Conservation (phyloP, 1,284 basidiomycete species). For the Hortiboletus rubellus region DNA sequence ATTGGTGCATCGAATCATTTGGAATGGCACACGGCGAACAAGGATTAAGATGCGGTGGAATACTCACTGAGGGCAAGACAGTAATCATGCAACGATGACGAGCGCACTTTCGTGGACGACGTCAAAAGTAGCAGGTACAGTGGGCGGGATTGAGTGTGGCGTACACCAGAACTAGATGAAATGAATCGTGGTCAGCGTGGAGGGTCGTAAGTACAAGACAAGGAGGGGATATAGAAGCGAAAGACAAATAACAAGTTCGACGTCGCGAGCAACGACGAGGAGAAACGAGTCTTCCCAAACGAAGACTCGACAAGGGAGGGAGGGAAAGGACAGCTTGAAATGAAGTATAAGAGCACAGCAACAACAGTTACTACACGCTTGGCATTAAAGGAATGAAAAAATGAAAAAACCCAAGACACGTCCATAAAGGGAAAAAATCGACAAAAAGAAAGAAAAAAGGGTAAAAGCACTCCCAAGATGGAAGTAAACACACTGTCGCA, state of each 20-base stretch:
- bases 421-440: slow-evolving; percentile 14
- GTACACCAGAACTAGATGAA: slow-evolving; percentile 35
- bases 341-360: slow-evolving; percentile 36
- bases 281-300: slow-evolving; percentile 28
- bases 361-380: slow-evolving; percentile 17
- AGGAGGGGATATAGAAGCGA: slow-evolving; percentile 34
- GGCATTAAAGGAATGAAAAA: slow-evolving; percentile 18
- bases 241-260: slow-evolving; percentile 19
- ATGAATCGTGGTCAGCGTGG: slow-evolving; percentile 54
- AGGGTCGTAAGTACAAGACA: slow-evolving; percentile 47
- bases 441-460: slow-evolving; percentile 11
- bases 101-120: slow-evolving; percentile 21
- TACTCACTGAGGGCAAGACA: slow-evolving; percentile 26
- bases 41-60: neutral
- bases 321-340: slow-evolving; percentile 23
- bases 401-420: slow-evolving; percentile 17
- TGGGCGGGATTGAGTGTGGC: slow-evolving; percentile 30
- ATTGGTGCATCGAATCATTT: slow-evolving; percentile 1
- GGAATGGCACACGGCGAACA: slow-evolving; percentile 5
- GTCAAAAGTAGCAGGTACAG: slow-evolving; percentile 9
- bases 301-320: slow-evolving; percentile 31
- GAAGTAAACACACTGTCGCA: slow-evolving; percentile 14
- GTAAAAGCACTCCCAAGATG: slow-evolving; percentile 7
- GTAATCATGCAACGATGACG: slow-evolving; percentile 34
- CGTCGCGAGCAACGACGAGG: slow-evolving; percentile 35